Base-by-base conservation (phyloP, 1,139 yeast genomes). In the Komagataea norvegica region DNA sequence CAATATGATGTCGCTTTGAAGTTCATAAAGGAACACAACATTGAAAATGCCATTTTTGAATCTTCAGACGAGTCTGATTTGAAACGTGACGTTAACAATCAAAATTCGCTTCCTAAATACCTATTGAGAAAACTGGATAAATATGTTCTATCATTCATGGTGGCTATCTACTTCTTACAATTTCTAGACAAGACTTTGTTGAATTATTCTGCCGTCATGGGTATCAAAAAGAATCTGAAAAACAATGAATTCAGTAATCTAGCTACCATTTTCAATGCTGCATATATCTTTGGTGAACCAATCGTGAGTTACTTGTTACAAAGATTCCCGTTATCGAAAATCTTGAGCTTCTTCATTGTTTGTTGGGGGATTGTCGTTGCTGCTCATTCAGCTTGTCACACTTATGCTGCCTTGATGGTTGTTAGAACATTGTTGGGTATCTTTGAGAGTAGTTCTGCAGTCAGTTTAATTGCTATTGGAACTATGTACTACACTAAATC, bases 401-500 rank as follows among this genome's bases (percentile, higher is more conserved):
- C 59, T n/a, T 56, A 56, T 18, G 62, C 66, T 6, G 64, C 70
- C 0, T 64, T 74, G 32, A 54, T 72, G 33, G 54, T 64, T 5
- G 55, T 68, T 34, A 57, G 79, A 47, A 62, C 67, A 0, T 41
- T 73, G 10, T 54, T 73, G 19, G 79, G 79, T 6, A 57, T 68
- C 47, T 60, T 70, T 13, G 79, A 74, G 50, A 56, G 68, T 34
- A 59, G 65, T 35, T 61, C 69, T 6, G 68, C 77, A 4, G 80
- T 80, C 5, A 70, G 74, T 1, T 69, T 71, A 48, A 70, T 76
- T 29, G 61, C 72, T 30, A 59, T 77, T 38, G 73, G 79, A 9
- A 60, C 72, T 25, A 74, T 71, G 54, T 78, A 74, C 67, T 78
- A 74, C 58, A 68, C 61, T 35, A 62, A 64, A 42, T 67, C 64